A percentile compares a stretch with the other conserved stretches of the same genome.
phyloP scores from a whole-genome alignment of 139 green algal genomes.

The Nannochloris sp. region DNA sequence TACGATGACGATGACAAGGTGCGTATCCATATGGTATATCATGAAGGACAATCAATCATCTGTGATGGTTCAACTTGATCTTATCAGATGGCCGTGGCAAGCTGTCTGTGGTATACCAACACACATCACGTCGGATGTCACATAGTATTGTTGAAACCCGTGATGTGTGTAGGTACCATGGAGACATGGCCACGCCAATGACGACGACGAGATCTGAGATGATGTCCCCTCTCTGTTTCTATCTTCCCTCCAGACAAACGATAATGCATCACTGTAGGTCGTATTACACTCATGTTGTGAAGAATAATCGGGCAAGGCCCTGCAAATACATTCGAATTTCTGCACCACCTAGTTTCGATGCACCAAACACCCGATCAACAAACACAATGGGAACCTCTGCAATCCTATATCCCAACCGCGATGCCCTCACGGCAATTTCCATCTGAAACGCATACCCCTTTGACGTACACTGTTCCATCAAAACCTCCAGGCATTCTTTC shows the following conservation, averaged over 20 bases:
- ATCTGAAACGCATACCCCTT: conserved; percentile 92
- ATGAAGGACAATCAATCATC: too few relatives aligned
- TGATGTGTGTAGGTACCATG: not conserved
- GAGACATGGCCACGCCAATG: not conserved
- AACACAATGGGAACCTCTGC: conserved; percentile 96
- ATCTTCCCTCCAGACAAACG: too few relatives aligned
- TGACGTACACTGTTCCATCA: conserved; percentile 36
- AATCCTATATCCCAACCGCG: conserved; percentile 40
- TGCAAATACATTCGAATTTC: conserved; percentile 82
- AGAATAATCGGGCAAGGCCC: conserved; percentile 75
- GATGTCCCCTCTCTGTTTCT: not conserved
- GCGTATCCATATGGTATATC: too few relatives aligned
- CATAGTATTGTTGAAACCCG: not conserved
- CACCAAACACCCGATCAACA: conserved; percentile 91
- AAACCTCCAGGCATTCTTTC: conserved; percentile 34
- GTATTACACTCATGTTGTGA: conserved; percentile 56
- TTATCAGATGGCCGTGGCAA: too few relatives aligned
- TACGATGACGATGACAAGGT: too few relatives aligned
- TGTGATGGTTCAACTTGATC: too few relatives aligned
- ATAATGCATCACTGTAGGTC: not conserved
- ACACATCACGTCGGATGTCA: not conserved
- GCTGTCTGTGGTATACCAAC: not conserved
- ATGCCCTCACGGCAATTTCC: conserved; percentile 89
- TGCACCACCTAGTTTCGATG: conserved; percentile 79
- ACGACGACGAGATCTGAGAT: not conserved